Evolutionary conservation across 768 basidiomycete genomes (phyloP), one percentile per base, ranked within the genome.

Genomic region (Amanita rubescens): DNA sequence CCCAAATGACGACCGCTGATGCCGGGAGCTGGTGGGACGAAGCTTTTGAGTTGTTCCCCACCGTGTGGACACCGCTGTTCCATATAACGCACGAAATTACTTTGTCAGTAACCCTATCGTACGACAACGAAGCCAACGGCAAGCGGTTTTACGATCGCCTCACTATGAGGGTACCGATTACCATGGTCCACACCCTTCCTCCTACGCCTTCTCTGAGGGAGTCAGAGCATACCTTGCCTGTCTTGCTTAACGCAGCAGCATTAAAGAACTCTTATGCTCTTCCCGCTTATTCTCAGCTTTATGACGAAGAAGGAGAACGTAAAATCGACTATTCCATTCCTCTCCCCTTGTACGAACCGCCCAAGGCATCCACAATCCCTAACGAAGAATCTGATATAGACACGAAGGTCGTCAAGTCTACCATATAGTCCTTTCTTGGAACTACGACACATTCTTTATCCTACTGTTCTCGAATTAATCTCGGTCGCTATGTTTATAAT

Each of bases 281-380:
- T 17, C 90, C 90, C 1, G 77, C 83, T 3, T 92, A 92, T 62
- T 88, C 86, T 5, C 87, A 90, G 58, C 72, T 92, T 17, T 92
- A 84, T 68, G 70, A 90, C 61, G 61, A 72, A 15, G 86, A 87
- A 59, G 90, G 90, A 15, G 84, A 89, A 49, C 75, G 76, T 51
- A 86, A 81, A 68, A 72, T 87, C 46, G 87, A 90, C 61, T 75
- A 78, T 56, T 79, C 77, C 30, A 57, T 63, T n/a, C 84, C 81
- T 12, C 67, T 88, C 39, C 89, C 88, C 0, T 70, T 77, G 20
- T 88, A 88, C 62, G 78, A 77, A 14, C 82, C 79, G 10, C 62
- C 49, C 14, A 32, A 47, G 15, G n/a, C 54, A n/a, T 30, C 52
- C 34, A 32, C 20, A 30, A 14, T 33, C 22, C 14, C 44, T 32